Percentiles rank a stretch among this genome's conserved stretches.
phyloP scores from a whole-genome alignment of 148 eudicot genomes.

The Heliamphora exappendiculata region DNA sequence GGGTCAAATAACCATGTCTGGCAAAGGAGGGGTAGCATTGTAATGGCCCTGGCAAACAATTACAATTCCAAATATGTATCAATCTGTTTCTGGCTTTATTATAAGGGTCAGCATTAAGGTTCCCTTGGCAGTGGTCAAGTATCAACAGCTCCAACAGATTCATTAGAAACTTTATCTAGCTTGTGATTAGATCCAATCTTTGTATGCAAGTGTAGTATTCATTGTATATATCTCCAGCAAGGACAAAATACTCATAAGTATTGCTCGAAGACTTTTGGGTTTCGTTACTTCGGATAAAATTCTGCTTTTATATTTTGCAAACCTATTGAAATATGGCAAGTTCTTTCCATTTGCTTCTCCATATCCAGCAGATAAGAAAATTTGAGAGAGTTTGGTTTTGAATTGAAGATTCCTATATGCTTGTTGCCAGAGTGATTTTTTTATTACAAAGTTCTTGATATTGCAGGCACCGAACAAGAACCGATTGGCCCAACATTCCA shows the following conservation, averaged over 20 bases:
- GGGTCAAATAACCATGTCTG: neutral
- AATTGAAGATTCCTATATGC: neutral
- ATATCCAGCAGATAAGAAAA: neutral
- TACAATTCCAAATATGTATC: neutral
- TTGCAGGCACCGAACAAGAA: neutral
- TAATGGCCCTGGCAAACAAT: neutral
- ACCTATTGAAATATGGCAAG: neutral
- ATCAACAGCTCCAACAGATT: too few relatives aligned
- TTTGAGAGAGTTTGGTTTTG: neutral
- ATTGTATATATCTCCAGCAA: too few relatives aligned
- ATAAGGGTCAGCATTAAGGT: too few relatives aligned
- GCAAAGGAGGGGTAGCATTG: neutral
- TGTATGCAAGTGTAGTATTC: neutral
- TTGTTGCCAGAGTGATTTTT: neutral
- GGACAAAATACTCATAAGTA: neutral
- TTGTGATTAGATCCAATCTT: neutral
- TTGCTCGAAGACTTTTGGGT: neutral
- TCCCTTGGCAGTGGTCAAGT: too few relatives aligned
- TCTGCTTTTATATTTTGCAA: neutral
- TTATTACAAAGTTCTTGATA: neutral
- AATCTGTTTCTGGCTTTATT: neutral
- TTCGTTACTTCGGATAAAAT: neutral
- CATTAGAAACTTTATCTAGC: neutral
- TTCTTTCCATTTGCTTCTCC: neutral
- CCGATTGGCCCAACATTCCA: neutral